Conservation (phyloP, 2,329 filamentous ascomycete genomes). For the Cordyceps pruinosa region DNA sequence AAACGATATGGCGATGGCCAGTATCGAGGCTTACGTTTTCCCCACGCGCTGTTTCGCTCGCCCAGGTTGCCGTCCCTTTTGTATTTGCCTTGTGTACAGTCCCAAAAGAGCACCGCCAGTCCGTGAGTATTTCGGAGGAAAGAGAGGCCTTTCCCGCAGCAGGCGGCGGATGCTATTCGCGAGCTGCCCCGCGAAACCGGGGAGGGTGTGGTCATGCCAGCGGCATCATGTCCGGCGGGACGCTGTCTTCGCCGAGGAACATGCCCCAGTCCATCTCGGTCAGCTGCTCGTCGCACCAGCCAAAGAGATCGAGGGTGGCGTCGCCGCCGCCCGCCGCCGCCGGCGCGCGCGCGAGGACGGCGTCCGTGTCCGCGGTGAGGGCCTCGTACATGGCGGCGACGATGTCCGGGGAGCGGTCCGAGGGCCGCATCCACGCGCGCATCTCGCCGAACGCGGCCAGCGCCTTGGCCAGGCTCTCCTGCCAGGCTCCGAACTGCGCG, state of each 20-base stretch:
- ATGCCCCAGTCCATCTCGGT: slow-evolving; percentile 22
- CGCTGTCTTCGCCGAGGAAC: slow-evolving; percentile 19
- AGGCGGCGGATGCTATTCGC: no score
- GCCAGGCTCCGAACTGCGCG: slow-evolving; percentile 15
- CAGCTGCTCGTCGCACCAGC: slow-evolving; percentile 24
- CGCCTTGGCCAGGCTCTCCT: slow-evolving; percentile 20
- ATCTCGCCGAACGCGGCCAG: slow-evolving; percentile 22
- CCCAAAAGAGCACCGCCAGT: no score
- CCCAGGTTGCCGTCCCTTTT: no score
- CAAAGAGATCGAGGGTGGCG: slow-evolving; percentile 20
- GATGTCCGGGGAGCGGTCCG: slow-evolving; percentile 22
- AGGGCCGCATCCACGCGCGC: slow-evolving; percentile 23
- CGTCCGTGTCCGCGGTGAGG: slow-evolving; percentile 18
- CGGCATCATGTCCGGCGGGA: slow-evolving; percentile 5
- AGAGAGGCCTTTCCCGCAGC: no score
- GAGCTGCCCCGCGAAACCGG: no score
- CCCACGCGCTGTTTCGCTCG: no score
- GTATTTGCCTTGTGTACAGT: no score
- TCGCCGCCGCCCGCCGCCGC: slow-evolving; percentile 21
- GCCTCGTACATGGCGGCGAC: slow-evolving; percentile 23
- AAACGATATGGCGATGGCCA: no score
- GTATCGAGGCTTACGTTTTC: no score
- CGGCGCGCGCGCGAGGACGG: slow-evolving; percentile 17
- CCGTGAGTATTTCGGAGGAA: no score
- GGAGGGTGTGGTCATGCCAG: slow-evolving; percentile 6